These are phyloP conservation scores for Fraxinus baroniana DNA, from an alignment of 305 asterid genomes.

Conservation along the genomic window DNA sequence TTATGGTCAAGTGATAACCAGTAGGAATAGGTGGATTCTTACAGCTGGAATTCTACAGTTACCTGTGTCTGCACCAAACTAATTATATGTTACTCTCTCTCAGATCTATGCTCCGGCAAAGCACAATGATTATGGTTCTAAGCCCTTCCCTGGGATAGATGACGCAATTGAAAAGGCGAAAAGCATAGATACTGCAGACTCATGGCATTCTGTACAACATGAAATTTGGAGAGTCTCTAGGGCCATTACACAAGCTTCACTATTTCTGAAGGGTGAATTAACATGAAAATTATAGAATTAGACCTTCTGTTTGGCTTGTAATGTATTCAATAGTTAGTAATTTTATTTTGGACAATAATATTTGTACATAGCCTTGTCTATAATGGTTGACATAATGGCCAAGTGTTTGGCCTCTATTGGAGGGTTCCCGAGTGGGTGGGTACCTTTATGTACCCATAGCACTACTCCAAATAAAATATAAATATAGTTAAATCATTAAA, in stretches of 20 bases:
- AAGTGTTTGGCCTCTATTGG: too few species aligned
- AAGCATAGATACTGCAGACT: conserved; percentile 34
- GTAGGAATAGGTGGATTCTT: neutral
- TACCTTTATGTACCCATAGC: too few species aligned
- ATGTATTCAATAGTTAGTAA: neutral
- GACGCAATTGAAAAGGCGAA: conserved; percentile 67
- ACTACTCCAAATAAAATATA: neutral
- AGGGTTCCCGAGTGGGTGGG: too few species aligned
- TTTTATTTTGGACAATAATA: too few species aligned
- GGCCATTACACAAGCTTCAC: conserved; percentile 72
- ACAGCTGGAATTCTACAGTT: neutral
- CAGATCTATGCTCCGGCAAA: conserved; percentile 81
- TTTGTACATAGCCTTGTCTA: too few species aligned
- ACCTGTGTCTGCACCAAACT: neutral
- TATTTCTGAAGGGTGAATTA: conserved; percentile 58
- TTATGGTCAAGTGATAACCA: neutral
- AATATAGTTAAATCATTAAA: neutral
- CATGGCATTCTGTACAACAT: conserved; percentile 69
- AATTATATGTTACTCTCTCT: conserved; percentile 3
- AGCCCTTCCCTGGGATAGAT: conserved; percentile 62
- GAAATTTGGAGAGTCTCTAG: conserved; percentile 88
- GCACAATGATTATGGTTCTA: conserved; percentile 70
- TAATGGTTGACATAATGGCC: too few species aligned
- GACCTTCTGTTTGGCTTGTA: neutral
- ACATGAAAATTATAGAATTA: conserved; percentile 33